Conservation (phyloP, 768 basidiomycete genomes). For the Crucibulum laeve region DNA sequence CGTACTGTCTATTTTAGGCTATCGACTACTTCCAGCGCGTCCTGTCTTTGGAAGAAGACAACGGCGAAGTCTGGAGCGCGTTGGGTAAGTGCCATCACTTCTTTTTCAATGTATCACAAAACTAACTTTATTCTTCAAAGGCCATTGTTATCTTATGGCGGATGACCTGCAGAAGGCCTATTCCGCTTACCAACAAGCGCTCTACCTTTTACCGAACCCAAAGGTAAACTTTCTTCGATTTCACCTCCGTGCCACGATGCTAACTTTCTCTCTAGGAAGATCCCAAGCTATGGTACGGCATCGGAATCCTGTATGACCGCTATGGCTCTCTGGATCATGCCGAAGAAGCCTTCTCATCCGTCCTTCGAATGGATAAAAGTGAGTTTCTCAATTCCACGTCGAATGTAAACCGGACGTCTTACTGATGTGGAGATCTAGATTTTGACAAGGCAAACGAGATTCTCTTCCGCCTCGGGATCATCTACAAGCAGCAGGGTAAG, state of each 20-base stretch:
- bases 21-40: constrained; percentile 97
- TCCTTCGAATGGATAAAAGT: constrained; percentile 97
- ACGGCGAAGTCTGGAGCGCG: constrained; percentile 98
- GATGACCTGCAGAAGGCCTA: constrained; percentile 99
- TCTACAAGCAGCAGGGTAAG: constrained; percentile 98
- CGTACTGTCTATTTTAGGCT: constrained; percentile 56
- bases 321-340: constrained; percentile 98
- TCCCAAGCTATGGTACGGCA: constrained; percentile 99
- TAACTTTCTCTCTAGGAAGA: constrained; percentile 57
- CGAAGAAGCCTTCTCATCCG: constrained; percentile 96
- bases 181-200: constrained; percentile 95
- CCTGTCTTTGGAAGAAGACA: constrained; percentile 85
- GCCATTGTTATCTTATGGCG: constrained; percentile 98
- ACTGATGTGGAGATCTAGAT: constrained; percentile 51
- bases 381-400: constrained; percentile 20
- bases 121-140: constrained; percentile 31
- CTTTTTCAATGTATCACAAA: constrained; percentile 9
- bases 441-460: constrained; percentile 99
- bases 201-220: constrained; percentile 92
- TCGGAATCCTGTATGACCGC: constrained; percentile 97
- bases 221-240: constrained; percentile 51
- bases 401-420: constrained; percentile 11
- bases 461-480: constrained; percentile 95
- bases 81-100: constrained; percentile 51
- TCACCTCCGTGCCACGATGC: constrained; percentile 8